A percentile compares a stretch with the other conserved stretches of the same genome.
Conservation (phyloP, 2,329 filamentous ascomycete genomes). For the Fusarium tanahbumbuense region DNA sequence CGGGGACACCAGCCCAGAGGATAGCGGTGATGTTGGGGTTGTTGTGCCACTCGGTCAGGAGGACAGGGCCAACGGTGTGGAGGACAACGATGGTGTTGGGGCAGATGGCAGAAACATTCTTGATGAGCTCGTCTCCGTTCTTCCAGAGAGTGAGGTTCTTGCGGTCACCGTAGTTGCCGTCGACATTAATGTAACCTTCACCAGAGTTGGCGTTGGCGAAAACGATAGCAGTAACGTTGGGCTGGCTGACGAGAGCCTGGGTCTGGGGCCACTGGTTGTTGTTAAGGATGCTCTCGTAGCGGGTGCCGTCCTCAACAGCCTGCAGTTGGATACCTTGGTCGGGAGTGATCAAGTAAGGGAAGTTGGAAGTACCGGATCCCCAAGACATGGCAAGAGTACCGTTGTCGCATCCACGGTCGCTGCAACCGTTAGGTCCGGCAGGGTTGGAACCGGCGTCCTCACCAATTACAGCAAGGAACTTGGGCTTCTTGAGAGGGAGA, state of each 20-base stretch:
- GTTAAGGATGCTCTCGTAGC: conserved; percentile 74
- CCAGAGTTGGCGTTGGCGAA: conserved; percentile 91
- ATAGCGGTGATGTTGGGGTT: conserved; percentile 86
- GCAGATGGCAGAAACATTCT: conserved; percentile 80
- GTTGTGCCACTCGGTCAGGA: conserved; percentile 79
- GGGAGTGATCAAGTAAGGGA: conserved; percentile 81
- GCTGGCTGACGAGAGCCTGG: conserved; percentile 68
- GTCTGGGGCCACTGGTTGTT: conserved; percentile 73
- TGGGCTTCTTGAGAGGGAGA: conserved; percentile 83
- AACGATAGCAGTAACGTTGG: conserved; percentile 79
- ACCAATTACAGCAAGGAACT: conserved; percentile 81
- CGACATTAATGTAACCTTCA: conserved; percentile 86
- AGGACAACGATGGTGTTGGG: conserved; percentile 94
- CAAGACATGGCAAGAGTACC: conserved; percentile 80
- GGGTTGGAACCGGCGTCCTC: conserved; percentile 83
- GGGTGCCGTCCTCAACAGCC: conserved; percentile 68
- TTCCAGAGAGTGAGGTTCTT: conserved; percentile 94
- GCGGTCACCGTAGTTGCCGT: conserved; percentile 87
- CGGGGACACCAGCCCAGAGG: conserved; percentile 83
- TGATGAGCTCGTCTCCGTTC: conserved; percentile 81
- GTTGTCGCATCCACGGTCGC: conserved; percentile 70
- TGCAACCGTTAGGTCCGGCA: conserved; percentile 82
- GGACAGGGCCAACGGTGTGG: conserved; percentile 83
- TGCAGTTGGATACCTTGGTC: conserved; percentile 75
- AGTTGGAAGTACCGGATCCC: conserved; percentile 80